Evolutionary conservation across 1,284 basidiomycete species (phyloP), one percentile per base, ranked within the genome.

Genomic region (Caloboletus firmus): DNA sequence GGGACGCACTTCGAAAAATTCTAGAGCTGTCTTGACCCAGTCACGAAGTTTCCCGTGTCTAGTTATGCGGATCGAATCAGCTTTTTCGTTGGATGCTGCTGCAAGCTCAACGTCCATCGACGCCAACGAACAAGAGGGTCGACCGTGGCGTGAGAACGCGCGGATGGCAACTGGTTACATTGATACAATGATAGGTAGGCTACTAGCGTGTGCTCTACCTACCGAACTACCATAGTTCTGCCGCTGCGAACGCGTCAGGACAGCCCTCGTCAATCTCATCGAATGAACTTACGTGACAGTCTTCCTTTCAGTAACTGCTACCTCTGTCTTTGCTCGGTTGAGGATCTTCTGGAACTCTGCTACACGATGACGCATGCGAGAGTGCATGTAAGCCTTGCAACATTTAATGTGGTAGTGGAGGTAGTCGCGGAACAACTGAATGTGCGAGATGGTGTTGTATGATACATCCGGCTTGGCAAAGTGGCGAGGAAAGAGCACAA

Each of bases 391-490:
- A 1, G 96, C 97, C 74, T 99, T 99, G 51, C 91, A 95, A 74
- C 96, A 98, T 71, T 96, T 99, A 84, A 99, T 97, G 74, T 99
- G 97, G 74, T 99, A 99, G 76, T 99, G 97, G 36, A 99, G 80
- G 71, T 98, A 98, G 74, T 98, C 95, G 49, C 97, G 83, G 88
- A 99, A 99, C 37, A 98, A 81, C 72, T 98, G 94, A 67, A 99
- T 93, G 66, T 94, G 93, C 35, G 94, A 95, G 69, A 98, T 98
- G 15, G 95, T 96, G 31, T 80, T 78, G n/a, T 84, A 79, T 8
- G 91, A 88, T 35, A 85, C 79, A n/a, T 81, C 74, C 5, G 85
- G 78, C 64, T 87, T 91, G 59, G 82, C 73, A 72, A 98, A 98
- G 79, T 99, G 97, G 46, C 95, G 91, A 34, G 97, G 97, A 79